Base-by-base conservation (phyloP, 2,329 filamentous ascomycete species). In the Teratosphaeria destructans region DNA sequence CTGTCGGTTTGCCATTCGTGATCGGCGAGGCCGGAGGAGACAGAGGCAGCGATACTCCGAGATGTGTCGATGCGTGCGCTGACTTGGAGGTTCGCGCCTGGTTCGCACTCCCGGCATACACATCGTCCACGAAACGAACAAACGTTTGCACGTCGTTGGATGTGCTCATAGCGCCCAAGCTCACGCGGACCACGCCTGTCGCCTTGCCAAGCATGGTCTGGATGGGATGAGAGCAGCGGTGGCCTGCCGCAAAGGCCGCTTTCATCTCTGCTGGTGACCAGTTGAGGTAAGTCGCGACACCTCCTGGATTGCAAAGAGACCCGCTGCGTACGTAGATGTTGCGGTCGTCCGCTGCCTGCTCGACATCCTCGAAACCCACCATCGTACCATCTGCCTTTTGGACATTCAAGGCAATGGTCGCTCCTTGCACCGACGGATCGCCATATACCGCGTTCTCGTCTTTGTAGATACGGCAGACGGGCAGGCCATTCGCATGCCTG, bases 321-420 rank as follows among this genome's bases (percentile, higher is more conserved):
- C 85, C 85, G 57, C 82, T 83, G 54, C 85, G 77, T 35, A 88
- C 76, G 64, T 82, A 86, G 58, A 88, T 82, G 6, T 77, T 74
- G 3, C 76, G 74, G 12, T 77, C 72, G 62, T 85, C 81, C 0
- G 85, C 83, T 19, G 79, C 72, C 35, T 74, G 74, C 70, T 87
- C 85, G n/a, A 86, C 81, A 1, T 81, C 77, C 2, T 77, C 78
- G 66, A 84, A 85, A 0, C 81, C 76, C 34, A 85, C 72, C 64
- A 81, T 79, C 0, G 72, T 72, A 1, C 83, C 84, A 59, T 81
- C 76, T 3, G 77, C 68, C n/a, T 72, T 72, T 29, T 79, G 70
- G 12, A 88, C 71, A 62, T 87, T 88, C 72, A 88, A 86, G 1
- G 85, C 82, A 26, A 88, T 74, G 0, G 82, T 86, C 1, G 83